Base-by-base conservation (phyloP, 768 basidiomycete genomes). In the Botryobasidium botryosum region DNA sequence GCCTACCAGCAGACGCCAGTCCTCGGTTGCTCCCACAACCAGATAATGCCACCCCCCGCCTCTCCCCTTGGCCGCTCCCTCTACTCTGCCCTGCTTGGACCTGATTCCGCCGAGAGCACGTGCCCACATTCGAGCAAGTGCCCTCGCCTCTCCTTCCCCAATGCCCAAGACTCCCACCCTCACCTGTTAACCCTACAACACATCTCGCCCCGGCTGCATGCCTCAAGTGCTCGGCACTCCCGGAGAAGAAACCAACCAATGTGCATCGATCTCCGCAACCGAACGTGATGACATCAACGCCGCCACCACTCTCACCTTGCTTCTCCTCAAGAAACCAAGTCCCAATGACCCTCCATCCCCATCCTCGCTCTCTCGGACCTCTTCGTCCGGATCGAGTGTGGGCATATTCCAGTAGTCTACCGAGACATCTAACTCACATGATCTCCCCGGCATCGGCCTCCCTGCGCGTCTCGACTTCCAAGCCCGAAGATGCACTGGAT, bases 401-500 rank as follows among this genome's bases (percentile, higher is more conserved):
- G 20, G 23, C n/a, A n/a, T 46, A 25, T 23, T 44, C 40, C 7
- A 18, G 20, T 17, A 46, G 15, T 31, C 21, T 26, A 28, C 23
- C 33, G 27, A 10, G 10, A 12, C 18, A 20, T 46, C 42, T 17
- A 32, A 26, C 17, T 13, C 12, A 13, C 25, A 8, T 13, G 13
- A 24, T 15, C 13, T 32, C 32, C 10, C 24, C 40, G n/a, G 38
- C 25, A 20, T 43, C 10, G 28, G 18, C n/a, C 25, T 24, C 15
- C 36, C 28, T 18, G 18, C 35, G 17, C 31, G 40, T 3, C 39
- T 27, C 26, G 37, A 50, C 49, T 17, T 48, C 49, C 1, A 40
- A 43, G 26, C 27, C 47, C 10, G 39, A 48, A 7, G 38, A 39
- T 13, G 40, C 25, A 17, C 43, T 51, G 23, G 85, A 87, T 55